Evolutionary conservation across 192 early-diverging fungal species (phyloP).

Genomic region (Umbelopsis vinacea): DNA sequence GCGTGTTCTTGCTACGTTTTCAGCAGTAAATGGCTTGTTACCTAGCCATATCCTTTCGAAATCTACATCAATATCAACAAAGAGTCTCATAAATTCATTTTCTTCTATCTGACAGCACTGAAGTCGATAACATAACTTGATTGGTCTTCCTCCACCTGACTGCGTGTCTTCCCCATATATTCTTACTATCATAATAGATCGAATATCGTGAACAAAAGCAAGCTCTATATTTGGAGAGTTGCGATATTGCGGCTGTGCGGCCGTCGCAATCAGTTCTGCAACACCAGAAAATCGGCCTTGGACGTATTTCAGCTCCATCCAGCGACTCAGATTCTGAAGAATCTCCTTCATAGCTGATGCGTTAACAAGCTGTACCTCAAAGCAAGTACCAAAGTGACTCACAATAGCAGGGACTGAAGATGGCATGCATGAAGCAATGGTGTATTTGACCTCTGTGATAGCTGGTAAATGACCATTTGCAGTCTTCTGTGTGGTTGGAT

Average conservation of each 20-base stretch:
- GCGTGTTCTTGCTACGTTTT: no score
- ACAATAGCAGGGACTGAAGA: neutral
- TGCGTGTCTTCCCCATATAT: neutral
- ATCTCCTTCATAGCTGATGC: no score
- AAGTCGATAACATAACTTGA: neutral
- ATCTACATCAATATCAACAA: neutral
- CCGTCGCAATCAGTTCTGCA: neutral
- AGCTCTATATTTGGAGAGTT: neutral
- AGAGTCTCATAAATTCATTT: neutral
- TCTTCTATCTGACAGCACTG: conserved; percentile 3
- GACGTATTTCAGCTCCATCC: no score
- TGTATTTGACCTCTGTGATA: neutral
- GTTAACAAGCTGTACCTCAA: no score
- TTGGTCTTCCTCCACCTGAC: neutral
- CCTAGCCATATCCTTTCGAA: no score
- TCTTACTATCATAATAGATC: neutral
- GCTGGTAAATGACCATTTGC: neutral
- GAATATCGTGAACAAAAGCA: neutral
- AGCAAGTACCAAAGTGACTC: neutral
- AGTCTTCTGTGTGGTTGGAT: neutral
- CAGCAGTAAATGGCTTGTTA: no score
- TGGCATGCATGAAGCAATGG: neutral
- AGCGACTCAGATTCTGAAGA: no score
- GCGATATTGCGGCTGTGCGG: neutral
- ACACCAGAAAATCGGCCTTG: neutral